Percentiles rank a stretch among this genome's conserved stretches.
Evolutionary conservation across 495 filamentous ascomycete species (phyloP).

Genomic region (Trichoderma asperelloides): DNA sequence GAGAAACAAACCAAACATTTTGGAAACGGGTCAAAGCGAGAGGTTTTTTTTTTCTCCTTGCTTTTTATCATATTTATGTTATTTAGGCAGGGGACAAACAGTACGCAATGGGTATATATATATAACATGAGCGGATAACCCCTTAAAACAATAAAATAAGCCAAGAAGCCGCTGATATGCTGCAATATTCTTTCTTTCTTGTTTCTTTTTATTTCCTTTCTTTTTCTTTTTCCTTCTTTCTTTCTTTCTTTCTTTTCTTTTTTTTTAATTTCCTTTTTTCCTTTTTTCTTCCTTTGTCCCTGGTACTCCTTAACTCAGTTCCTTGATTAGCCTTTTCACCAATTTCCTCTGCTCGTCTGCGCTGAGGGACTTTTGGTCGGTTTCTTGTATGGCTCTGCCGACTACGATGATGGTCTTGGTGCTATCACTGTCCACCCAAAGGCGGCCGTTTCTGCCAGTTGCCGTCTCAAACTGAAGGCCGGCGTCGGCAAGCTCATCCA

Average conservation of each 20-base stretch:
- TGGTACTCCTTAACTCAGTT: slow-evolving; percentile 26
- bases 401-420: slow-evolving; percentile 59
- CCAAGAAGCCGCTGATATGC: neutral
- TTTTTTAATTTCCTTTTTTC: no score
- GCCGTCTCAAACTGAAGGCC: slow-evolving; percentile 83
- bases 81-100: neutral
- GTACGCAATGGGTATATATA: slow-evolving; percentile 3
- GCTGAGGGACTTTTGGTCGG: slow-evolving; percentile 58
- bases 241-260: no score
- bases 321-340: slow-evolving; percentile 53
- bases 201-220: neutral
- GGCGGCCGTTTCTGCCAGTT: slow-evolving; percentile 84
- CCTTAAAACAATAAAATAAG: neutral
- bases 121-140: neutral
- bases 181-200: neutral
- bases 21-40: neutral
- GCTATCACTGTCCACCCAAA: slow-evolving; percentile 77
- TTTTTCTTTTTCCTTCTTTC: neutral
- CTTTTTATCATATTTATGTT: neutral
- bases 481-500: slow-evolving; percentile 76
- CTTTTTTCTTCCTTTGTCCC: neutral
- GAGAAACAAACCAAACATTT: neutral
- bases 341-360: slow-evolving; percentile 72
- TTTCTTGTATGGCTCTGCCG: slow-evolving; percentile 69
- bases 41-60: neutral